Evolutionary conservation across 805 yeast species (phyloP).

Genomic region (Candida loeiensis): DNA sequence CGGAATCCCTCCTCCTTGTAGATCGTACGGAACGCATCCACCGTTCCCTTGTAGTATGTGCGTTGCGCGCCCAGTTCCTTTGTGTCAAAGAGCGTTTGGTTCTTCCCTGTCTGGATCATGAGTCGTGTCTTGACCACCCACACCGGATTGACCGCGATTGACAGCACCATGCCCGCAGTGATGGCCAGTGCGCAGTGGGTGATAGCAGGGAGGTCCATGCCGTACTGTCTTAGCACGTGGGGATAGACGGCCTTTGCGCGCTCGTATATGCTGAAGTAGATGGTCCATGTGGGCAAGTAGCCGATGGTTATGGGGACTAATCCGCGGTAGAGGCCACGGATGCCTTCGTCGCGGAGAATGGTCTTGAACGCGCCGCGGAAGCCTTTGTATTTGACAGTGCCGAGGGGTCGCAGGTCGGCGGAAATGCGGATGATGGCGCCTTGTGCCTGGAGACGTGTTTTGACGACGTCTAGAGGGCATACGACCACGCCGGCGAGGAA

Average conservation of each 20-base stretch:
- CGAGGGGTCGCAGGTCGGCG: conserved; percentile 11
- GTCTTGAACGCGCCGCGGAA: conserved; percentile 59
- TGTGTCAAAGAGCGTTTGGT: conserved; percentile 28
- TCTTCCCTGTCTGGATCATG: conserved; percentile 72
- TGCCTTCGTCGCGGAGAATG: conserved; percentile 75
- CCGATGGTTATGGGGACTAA: conserved; percentile 90
- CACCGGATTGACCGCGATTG: conserved; percentile 85
- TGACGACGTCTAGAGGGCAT: conserved; percentile 94
- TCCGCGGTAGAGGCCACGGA: conserved; percentile 83
- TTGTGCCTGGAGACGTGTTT: conserved; percentile 91
- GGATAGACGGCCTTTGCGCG: conserved; percentile 60
- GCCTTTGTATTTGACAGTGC: conserved; percentile 45
- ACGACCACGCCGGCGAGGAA: conserved; percentile 84
- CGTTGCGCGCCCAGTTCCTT: conserved; percentile 9
- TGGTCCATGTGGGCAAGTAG: conserved; percentile 96
- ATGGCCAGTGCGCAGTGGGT: conserved; percentile 62
- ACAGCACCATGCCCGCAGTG: conserved; percentile 83
- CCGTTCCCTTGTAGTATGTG: conserved; percentile 65
- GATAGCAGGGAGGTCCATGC: conserved; percentile 22
- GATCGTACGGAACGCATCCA: conserved; percentile 82
- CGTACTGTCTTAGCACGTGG: conserved; percentile 26
- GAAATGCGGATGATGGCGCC: conserved; percentile 42
- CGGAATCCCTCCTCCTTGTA: conserved; percentile 70
- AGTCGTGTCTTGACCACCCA: conserved; percentile 97
- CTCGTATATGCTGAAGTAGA: conserved; percentile 89